Conservation (phyloP, 441 rosid genomes). For the Hura crepitans region DNA sequence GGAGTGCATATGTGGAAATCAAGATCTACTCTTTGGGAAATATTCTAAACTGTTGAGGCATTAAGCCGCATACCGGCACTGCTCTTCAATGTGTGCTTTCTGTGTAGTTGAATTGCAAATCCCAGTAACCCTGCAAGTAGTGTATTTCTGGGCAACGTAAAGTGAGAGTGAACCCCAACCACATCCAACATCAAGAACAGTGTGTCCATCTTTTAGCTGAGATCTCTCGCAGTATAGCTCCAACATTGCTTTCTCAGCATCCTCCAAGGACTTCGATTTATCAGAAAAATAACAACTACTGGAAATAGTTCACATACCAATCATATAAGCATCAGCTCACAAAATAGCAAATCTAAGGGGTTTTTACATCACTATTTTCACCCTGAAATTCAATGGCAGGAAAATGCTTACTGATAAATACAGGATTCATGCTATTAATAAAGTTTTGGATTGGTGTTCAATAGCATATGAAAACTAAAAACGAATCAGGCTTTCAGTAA, state of each 20-base stretch:
- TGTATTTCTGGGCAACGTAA: constrained; percentile 59
- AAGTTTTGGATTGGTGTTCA: too few species aligned
- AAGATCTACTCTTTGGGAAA: neutral
- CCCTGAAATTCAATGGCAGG: too few species aligned
- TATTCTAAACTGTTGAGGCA: neutral
- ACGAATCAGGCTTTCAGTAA: too few species aligned
- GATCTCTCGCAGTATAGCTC: constrained; percentile 72
- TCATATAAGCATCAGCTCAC: neutral
- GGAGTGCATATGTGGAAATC: neutral
- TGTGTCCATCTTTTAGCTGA: constrained; percentile 60
- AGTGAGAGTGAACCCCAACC: constrained; percentile 85
- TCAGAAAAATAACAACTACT: constrained; percentile 71
- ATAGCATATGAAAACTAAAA: too few species aligned
- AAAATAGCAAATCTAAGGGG: neutral
- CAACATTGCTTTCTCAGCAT: constrained; percentile 74
- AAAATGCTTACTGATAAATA: too few species aligned
- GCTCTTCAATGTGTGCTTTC: constrained; percentile 58
- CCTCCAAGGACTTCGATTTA: constrained; percentile 51
- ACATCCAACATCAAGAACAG: constrained; percentile 77
- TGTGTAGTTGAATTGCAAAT: constrained; percentile 80
- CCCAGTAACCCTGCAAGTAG: constrained; percentile 64
- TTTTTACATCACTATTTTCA: neutral
- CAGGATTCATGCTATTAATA: too few species aligned
- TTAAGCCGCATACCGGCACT: constrained; percentile 46
- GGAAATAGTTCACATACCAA: constrained; percentile 15